These are phyloP conservation scores for Limnanthes douglasii DNA, from an alignment of 345 rosid species.

Conservation along the genomic window DNA sequence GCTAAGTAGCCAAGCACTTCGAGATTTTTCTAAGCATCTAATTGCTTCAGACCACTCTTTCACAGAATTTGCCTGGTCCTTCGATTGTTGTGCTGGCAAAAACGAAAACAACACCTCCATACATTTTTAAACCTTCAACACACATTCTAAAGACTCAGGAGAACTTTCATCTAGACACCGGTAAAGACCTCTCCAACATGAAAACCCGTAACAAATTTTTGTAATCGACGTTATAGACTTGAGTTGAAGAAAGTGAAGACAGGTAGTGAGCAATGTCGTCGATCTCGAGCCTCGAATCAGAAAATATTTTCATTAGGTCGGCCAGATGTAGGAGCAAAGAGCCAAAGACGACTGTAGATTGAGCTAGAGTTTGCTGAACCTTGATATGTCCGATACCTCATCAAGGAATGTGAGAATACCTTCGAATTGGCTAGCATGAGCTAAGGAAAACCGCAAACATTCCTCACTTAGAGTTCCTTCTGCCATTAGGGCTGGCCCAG, in stretches of 20 bases:
- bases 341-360: slow-evolving; percentile 51
- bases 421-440: slow-evolving; percentile 60
- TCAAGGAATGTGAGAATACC: slow-evolving; percentile 55
- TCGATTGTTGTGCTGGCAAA: slow-evolving; percentile 34
- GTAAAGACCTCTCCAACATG: slow-evolving; percentile 73
- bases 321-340: slow-evolving; percentile 48
- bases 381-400: slow-evolving; percentile 60
- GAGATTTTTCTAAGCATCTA: slow-evolving; percentile 59
- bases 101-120: slow-evolving; percentile 47
- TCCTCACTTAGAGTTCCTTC: slow-evolving; percentile 50
- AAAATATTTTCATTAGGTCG: slow-evolving; percentile 47
- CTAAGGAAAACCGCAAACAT: slow-evolving; percentile 43
- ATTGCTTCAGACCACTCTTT: slow-evolving; percentile 60
- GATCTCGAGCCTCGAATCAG: slow-evolving; percentile 63
- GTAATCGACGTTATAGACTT: slow-evolving; percentile 25
- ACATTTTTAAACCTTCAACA: slow-evolving; percentile 39
- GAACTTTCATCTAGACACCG: slow-evolving; percentile 58
- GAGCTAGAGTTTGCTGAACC: slow-evolving; percentile 55
- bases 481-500: slow-evolving; percentile 21
- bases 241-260: slow-evolving; percentile 24
- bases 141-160: slow-evolving; percentile 34
- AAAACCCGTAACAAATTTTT: slow-evolving; percentile 34
- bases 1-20: slow-evolving; percentile 42
- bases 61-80: slow-evolving; percentile 12
- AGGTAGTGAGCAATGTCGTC: slow-evolving; percentile 42